Base-by-base conservation (phyloP, 73 alveolate genomes). In the Paramecium tetraurelia region DNA sequence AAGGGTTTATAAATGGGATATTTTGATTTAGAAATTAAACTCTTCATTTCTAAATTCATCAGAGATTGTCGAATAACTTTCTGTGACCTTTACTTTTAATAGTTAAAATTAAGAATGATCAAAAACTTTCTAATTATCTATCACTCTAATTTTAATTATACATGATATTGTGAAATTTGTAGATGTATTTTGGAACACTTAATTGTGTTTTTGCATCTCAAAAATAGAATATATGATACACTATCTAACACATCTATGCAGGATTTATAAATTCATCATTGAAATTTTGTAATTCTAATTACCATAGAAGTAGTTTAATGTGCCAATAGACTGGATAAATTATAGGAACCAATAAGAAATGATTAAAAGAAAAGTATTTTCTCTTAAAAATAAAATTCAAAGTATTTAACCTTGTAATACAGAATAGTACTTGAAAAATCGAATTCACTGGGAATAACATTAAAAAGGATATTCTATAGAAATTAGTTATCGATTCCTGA, bases 281-380 rank as follows among this genome's bases (percentile, higher is more conserved):
- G 2, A 27, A 27, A 27, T 27, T 27, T n/a, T n/a, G n/a, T n/a
- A n/a, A n/a, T n/a, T n/a, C n/a, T n/a, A n/a, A n/a, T n/a, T n/a
- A n/a, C n/a, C n/a, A n/a, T n/a, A n/a, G n/a, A n/a, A 1, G 31
- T 93, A 95, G 99, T 86, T 97, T 97, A 93, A 95, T 97, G 50
- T 97, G 97, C 93, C 98, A 98, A 92, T 98, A 98, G 92, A 98
- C 97, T 77, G 95, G 99, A 85, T 97, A 98, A 93, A 98, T 98
- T 99, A 92, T 98, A 33, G 99, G 99, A 77, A 94, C 94, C 92
- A 92, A 95, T 38, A 44, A 94, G 33, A 87, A 27, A 27, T 1
- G n/a, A 27, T 1, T 27, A 38, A 38, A 38, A 8, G 9, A 38
- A 38, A n/a, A 33, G 90, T 7, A 63, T 96, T 22, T 92, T 95